Evolutionary conservation across 192 early-diverging fungal genomes (phyloP), one percentile per base, ranked within the genome.

Genomic region (Anaeromyces robustus): DNA sequence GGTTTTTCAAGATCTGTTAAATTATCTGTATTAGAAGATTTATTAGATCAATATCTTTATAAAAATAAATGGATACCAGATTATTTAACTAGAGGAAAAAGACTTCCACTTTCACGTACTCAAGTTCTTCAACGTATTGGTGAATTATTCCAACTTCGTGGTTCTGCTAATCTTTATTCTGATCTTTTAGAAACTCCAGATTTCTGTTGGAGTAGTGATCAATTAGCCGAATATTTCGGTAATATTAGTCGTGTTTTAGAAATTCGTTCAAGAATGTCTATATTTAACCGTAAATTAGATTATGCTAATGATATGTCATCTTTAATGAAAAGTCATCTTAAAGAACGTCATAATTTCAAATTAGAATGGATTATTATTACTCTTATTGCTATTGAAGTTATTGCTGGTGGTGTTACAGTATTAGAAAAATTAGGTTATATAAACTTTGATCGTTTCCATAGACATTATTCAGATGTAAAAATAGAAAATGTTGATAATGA

Each of bases 261-360:
- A 81, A 85, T 92, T 17, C 81, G 84, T n/a, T 82, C 88, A 1
- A 82, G 90, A 29, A 92, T 91, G 41, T 83, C 82, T 32, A 81
- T 91, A 29, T 88, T 89, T 77, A 92, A 92, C 84, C 88, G 89
- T 81, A 92, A 92, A 82, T 85, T 92, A n/a, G 90, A 92, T 79
- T 92, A 92, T 80, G 90, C 90, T 30, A 91, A 91, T 83, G 90
- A 92, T 81, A 80, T 92, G 16, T 86, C 88, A 3, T 86, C 88
- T 37, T 85, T 90, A 16, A 79, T 92, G 26, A 43, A 85, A 77
- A 89, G 87, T 30, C 87, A 90, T 77, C 80, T 90, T 79, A 85
- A 87, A 79, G 88, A 91, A 78, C 82, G 88, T 80, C 90, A 92
- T 80, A 81, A 81, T 32, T 80, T 82, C 30, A 85, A 84, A 29